Evolutionary conservation across 768 basidiomycete genomes (phyloP), one percentile per base, ranked within the genome.

Genomic region (Tylopilus vinaceipallidus): DNA sequence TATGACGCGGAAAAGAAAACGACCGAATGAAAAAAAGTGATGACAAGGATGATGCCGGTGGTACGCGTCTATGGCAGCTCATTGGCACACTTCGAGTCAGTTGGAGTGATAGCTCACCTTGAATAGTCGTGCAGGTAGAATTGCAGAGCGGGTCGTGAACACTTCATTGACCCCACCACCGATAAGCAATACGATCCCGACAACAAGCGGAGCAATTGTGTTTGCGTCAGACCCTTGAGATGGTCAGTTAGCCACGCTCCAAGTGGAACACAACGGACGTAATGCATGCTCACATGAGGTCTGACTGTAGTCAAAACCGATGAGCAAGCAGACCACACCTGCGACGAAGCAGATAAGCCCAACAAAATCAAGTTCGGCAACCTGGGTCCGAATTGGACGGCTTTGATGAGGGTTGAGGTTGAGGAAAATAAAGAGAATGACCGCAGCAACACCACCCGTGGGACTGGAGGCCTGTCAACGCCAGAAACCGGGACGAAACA

Each of bases 391-490:
- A 38, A 88, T 64, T 0, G 83, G 72, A 47, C 75, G 78, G 8
- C 78, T 77, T 47, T 80, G 73, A 47, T 81, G 85, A 1, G 89
- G 87, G 57, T 91, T 90, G n/a, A 91, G 73, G 56, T 89, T 85
- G 33, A 91, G 76, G 74, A 86, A 90, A 62, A 80, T 75, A 60
- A 89, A 87, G 4, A 91, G 70, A 30, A 88, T 57, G 1, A 55
- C 68, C 20, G 75, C 80, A 6, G 84, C 84, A 26, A 84, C 55
- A 36, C 84, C 88, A 20, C 86, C 88, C 0, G 85, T 88, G 2
- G 89, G 89, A 34, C 88, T 88, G 42, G 9, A n/a, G 23, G 8
- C 6, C 16, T 14, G 22, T 52, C 23, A 57, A 47, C 20, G n/a
- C 43, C 2, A 48, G 27, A 7, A 34, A 4, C 6, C 22, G 27